Conservation (phyloP, 192 early-diverging fungal genomes). For the Funneliformis mosseae region DNA sequence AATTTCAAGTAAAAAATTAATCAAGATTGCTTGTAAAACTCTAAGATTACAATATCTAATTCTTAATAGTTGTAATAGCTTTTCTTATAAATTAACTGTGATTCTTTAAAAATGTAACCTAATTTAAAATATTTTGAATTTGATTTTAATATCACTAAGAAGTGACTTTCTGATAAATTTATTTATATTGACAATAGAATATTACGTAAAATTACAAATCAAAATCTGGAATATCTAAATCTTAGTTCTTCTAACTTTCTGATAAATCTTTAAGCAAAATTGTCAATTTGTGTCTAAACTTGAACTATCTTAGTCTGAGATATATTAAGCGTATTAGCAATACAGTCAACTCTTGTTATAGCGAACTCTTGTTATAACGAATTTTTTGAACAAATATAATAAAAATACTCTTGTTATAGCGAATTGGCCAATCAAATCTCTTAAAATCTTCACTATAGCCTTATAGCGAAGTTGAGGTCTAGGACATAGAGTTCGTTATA, state of each 20-base stretch:
- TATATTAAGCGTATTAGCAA: constrained; percentile 11
- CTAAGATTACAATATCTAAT: constrained; percentile 21
- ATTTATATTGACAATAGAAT: constrained; percentile 29
- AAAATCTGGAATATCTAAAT: constrained; percentile 25
- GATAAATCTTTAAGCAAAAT: constrained; percentile 34
- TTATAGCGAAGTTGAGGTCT: too few relatives aligned
- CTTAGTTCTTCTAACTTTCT: constrained; percentile 30
- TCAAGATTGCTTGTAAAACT: constrained; percentile 31
- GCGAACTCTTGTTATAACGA: too few relatives aligned
- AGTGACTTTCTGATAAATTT: neutral
- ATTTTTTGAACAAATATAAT: too few relatives aligned
- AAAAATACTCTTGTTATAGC: too few relatives aligned
- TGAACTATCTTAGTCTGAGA: constrained; percentile 28
- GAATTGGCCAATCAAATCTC: too few relatives aligned
- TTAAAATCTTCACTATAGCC: too few relatives aligned
- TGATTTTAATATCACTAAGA: constrained; percentile 22
- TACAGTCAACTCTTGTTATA: too few relatives aligned
- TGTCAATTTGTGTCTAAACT: constrained; percentile 26
- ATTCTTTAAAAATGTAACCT: constrained; percentile 24
- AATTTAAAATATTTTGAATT: constrained; percentile 22
- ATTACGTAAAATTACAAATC: constrained; percentile 20
- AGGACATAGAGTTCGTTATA: too few relatives aligned
- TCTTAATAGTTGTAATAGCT: constrained; percentile 21
- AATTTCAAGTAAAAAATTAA: constrained; percentile 29
- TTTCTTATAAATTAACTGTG: constrained; percentile 26